phyloP scores from a whole-genome alignment of 2,329 filamentous ascomycete species.

The Epichloe sibirici region DNA sequence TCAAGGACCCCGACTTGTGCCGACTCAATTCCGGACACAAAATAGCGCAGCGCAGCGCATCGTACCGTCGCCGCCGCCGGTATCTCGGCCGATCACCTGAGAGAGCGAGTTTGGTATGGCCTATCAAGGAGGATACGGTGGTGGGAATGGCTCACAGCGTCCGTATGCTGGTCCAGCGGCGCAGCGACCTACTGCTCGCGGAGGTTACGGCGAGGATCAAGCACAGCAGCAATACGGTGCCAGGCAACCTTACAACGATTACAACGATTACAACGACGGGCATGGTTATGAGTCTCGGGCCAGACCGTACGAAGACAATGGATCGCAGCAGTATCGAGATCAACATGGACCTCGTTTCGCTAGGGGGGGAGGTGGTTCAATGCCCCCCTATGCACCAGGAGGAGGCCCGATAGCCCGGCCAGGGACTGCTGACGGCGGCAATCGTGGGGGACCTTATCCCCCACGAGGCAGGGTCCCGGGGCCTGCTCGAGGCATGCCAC shows the following conservation, averaged over 20 bases:
- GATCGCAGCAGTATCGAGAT: constrained; percentile 26
- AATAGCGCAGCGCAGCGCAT: neutral
- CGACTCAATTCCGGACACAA: neutral
- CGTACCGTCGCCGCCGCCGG: neutral
- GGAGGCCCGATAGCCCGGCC: constrained; percentile 33
- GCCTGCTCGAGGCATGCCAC: constrained; percentile 16
- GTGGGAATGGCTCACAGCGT: constrained; percentile 27
- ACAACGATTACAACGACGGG: constrained; percentile 33
- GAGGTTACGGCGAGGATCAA: constrained; percentile 21
- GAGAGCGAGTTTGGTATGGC: constrained; percentile 28
- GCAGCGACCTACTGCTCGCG: constrained; percentile 23
- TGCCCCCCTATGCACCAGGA: constrained; percentile 32
- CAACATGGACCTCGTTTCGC: constrained; percentile 28
- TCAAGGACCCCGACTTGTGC: neutral
- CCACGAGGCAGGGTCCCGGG: constrained; percentile 20
- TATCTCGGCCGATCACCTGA: neutral
- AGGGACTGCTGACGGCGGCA: constrained; percentile 25
- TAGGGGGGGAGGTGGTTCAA: constrained; percentile 29
- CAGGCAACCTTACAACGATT: constrained; percentile 32
- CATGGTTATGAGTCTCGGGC: constrained; percentile 34
- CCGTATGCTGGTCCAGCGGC: constrained; percentile 36
- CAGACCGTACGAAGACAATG: constrained; percentile 22
- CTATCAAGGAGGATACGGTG: constrained; percentile 34
- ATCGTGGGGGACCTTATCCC: constrained; percentile 25
- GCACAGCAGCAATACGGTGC: constrained; percentile 22